These are phyloP conservation scores for Tilletia indica DNA, from an alignment of 1,284 basidiomycete species.

Conservation along the genomic window DNA sequence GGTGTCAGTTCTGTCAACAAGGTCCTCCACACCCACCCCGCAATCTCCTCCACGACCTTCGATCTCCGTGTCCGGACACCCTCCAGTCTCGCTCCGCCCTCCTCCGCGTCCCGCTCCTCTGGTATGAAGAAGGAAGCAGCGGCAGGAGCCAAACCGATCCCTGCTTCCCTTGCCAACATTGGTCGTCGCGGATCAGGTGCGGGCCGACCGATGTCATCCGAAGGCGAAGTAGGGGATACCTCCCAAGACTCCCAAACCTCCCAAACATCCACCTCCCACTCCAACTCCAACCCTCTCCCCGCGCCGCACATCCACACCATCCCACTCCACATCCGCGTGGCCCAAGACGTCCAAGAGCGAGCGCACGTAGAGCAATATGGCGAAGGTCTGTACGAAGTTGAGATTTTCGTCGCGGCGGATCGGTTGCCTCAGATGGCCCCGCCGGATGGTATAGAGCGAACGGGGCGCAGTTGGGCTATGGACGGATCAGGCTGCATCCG, in stretches of 20 bases:
- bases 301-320: slow-evolving; percentile 18
- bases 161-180: slow-evolving; percentile 27
- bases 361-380: slow-evolving; percentile 35
- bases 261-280: slow-evolving; percentile 18
- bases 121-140: too few species aligned
- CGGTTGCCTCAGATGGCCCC: slow-evolving; percentile 29
- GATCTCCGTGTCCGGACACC: slow-evolving; percentile 19
- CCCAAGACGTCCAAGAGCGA: slow-evolving; percentile 33
- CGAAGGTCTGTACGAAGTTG: slow-evolving; percentile 38
- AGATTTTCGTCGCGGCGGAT: slow-evolving; percentile 32
- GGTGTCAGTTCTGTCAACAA: slow-evolving; percentile 4
- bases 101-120: slow-evolving; percentile 13
- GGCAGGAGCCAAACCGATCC: slow-evolving; percentile 16
- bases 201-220: too few species aligned
- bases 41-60: background rate
- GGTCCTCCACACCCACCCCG: slow-evolving; percentile 14
- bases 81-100: slow-evolving; percentile 16
- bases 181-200: background rate
- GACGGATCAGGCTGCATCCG: slow-evolving; percentile 2
- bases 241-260: slow-evolving; percentile 26
- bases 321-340: slow-evolving; percentile 28
- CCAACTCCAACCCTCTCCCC: slow-evolving; percentile 16
- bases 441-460: slow-evolving; percentile 30
- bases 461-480: background rate
- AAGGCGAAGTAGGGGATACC: slow-evolving; percentile 10